phyloP scores from a whole-genome alignment of 2,329 filamentous ascomycete genomes.

The Aspergillus quadrilineatus region DNA sequence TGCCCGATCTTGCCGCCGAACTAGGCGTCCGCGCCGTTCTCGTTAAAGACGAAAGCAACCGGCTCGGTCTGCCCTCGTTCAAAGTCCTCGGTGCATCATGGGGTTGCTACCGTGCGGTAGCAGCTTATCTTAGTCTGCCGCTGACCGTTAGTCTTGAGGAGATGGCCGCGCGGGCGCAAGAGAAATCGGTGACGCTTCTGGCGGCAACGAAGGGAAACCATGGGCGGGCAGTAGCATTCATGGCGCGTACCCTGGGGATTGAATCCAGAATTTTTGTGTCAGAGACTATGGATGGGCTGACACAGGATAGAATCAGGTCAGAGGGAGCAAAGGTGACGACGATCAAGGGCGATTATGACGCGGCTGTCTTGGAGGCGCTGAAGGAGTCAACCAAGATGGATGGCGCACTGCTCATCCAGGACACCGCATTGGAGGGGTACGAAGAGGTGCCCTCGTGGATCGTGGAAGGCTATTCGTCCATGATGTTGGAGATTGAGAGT shows the following conservation, averaged over 20 bases:
- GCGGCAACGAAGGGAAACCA: constrained; percentile 76
- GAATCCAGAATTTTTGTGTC: constrained; percentile 64
- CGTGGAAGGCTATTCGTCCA: constrained; percentile 73
- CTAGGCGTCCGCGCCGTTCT: constrained; percentile 60
- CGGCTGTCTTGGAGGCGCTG: constrained; percentile 54
- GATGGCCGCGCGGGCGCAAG: constrained; percentile 38
- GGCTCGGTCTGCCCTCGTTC: constrained; percentile 71
- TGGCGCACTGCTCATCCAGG: constrained; percentile 62
- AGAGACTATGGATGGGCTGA: constrained; percentile 53
- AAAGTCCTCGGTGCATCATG: constrained; percentile 80
- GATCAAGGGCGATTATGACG: constrained; percentile 63
- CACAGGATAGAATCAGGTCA: constrained; percentile 54
- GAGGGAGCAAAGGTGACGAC: constrained; percentile 64
- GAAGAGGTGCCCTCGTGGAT: constrained; percentile 70
- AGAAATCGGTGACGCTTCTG: constrained; percentile 48
- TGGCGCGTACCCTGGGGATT: constrained; percentile 61
- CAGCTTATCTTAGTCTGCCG: constrained; percentile 45
- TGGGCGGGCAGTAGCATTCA: constrained; percentile 69
- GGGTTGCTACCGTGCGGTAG: constrained; percentile 63
- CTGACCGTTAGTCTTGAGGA: constrained; percentile 46
- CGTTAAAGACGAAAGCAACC: constrained; percentile 69
- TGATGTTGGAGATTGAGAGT: constrained; percentile 66
- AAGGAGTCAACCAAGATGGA: constrained; percentile 36
- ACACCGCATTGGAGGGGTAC: constrained; percentile 67
- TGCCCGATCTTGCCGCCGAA: constrained; percentile 57